A percentile compares a stretch with the other conserved stretches of the same genome.
Conservation (phyloP, 2,329 filamentous ascomycete genomes). For the Akanthomyces muscarius region DNA sequence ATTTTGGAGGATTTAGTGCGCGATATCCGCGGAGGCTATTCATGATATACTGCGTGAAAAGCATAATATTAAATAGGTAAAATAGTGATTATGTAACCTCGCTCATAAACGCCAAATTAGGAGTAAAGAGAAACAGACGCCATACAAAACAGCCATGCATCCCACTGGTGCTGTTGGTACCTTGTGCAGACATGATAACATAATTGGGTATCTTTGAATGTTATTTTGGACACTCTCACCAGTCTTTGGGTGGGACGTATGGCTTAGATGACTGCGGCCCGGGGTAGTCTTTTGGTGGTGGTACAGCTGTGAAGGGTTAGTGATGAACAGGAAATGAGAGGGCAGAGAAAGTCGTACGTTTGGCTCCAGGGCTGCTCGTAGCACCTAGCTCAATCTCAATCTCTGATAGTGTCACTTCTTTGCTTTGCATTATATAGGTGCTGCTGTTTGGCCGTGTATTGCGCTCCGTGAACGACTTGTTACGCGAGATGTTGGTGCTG, state of each 20-base stretch:
- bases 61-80: too few relatives aligned
- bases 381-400: conserved; percentile 7
- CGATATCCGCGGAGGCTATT: conserved; percentile 19
- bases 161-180: not conserved
- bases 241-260: conserved; percentile 3
- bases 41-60: not conserved
- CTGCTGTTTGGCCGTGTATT: conserved; percentile 6
- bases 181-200: not conserved
- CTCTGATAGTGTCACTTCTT: conserved; percentile 2
- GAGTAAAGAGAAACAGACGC: not conserved
- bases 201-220: not conserved
- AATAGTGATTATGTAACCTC: not conserved
- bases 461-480: conserved; percentile 11
- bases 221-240: not conserved
- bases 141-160: not conserved
- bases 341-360: not conserved
- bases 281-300: not conserved
- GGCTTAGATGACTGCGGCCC: not conserved
- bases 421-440: conserved; percentile 10
- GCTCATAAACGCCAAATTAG: not conserved
- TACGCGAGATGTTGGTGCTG: conserved; percentile 12
- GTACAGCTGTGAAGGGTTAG: not conserved
- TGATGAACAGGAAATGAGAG: too few relatives aligned
- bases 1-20: conserved; percentile 18
- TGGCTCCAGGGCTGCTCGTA: not conserved